phyloP scores from a whole-genome alignment of 1,284 basidiomycete species.

The Ustilago loliicola region DNA sequence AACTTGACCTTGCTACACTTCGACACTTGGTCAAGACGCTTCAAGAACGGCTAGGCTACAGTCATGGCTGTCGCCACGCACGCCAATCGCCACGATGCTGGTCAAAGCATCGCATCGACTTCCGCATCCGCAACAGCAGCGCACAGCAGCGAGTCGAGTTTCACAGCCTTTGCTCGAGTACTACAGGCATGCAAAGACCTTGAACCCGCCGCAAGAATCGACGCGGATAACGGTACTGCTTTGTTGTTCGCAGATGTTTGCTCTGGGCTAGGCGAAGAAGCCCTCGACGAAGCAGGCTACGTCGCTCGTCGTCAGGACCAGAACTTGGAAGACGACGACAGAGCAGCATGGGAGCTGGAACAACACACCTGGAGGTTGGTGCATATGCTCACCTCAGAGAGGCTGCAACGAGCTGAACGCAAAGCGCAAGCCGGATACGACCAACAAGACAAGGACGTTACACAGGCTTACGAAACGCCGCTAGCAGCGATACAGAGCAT shows the following conservation, averaged over 20 bases:
- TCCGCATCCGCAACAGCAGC: conserved; percentile 23
- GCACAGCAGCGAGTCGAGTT: conserved; percentile 51
- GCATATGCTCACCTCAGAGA: conserved; percentile 53
- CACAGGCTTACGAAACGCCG: conserved; percentile 63
- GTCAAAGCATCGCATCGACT: conserved; percentile 28
- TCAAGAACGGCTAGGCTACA: background rate
- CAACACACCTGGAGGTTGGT: conserved; percentile 62
- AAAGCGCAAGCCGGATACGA: conserved; percentile 34
- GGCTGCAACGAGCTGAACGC: conserved; percentile 49
- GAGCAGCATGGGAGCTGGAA: conserved; percentile 58
- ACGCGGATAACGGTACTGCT: conserved; percentile 55
- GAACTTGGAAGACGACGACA: conserved; percentile 45
- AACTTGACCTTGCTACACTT: background rate
- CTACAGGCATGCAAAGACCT: conserved; percentile 51
- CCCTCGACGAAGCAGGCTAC: conserved; percentile 54
- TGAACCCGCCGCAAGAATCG: conserved; percentile 48
- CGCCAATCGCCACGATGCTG: conserved; percentile 14
- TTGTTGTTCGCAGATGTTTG: conserved; percentile 62
- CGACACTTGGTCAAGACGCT: background rate
- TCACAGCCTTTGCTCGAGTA: conserved; percentile 60
- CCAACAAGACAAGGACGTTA: conserved; percentile 5
- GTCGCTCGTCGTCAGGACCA: conserved; percentile 24
- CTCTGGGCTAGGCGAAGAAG: conserved; percentile 36
- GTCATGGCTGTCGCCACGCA: conserved; percentile 25
- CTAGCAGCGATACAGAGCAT: conserved; percentile 64